Evolutionary conservation across 805 yeast genomes (phyloP), one percentile per base, ranked within the genome.

Genomic region (Barnettozyma botsteinii): DNA sequence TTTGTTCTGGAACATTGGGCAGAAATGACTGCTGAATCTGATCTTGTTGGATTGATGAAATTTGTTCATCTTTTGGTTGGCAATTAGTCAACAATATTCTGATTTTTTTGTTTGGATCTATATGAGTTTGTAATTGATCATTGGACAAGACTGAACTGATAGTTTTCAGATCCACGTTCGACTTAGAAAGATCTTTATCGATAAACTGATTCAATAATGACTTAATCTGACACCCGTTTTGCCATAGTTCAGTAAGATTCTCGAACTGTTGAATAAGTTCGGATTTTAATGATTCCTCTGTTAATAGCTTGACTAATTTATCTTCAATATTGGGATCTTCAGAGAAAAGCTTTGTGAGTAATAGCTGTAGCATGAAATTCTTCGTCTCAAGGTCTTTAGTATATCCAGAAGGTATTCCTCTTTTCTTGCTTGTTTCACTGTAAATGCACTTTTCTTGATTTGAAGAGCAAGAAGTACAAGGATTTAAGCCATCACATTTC

Each of bases 391-490:
- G 19, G 7, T 34, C 37, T 9, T 34, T 34, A 2, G 37, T 34
- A 26, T 34, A 34, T 11, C 37, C 37, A 9, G 31, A 14, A 6
- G 37, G 37, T 9, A 34, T 20, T 7, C 37, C 37, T 34, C 37
- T 34, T 19, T 34, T 34, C n/a, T 27, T 34, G 7, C 20, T 25
- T 5, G 37, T 19, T 26, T 34, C 37, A n/a, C 19, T 26, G 15
- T 34, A 34, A 9, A 26, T 11, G 14, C 37, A 34, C 10, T 19
- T n/a, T 10, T 34, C 37, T 4, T 34, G n/a, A 18, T 19, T 34
- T 4, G 20, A 7, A n/a, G 37, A 26, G 26, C 37, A 34, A 14
- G 25, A 10, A 5, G 37, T 26, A 19, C 37, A 34, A 7, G 37
- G 37, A 20, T 18, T 26, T 18, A 26, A 27, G 11, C 37, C 37